phyloP scores from a whole-genome alignment of 2,329 filamentous ascomycete genomes.

The Cryoendolithus antarcticus region DNA sequence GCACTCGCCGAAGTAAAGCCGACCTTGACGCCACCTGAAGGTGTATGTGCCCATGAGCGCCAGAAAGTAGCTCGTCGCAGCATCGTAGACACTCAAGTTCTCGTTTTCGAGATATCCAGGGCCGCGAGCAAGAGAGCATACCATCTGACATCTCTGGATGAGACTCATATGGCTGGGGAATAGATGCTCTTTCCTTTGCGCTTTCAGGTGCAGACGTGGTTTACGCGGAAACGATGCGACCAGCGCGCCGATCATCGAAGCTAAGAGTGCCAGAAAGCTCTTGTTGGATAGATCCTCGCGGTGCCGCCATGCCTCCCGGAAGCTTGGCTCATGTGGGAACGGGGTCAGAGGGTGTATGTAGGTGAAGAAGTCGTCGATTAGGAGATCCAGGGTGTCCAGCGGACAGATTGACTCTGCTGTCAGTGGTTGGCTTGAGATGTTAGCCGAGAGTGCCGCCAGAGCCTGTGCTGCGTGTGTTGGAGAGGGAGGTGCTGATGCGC shows the following conservation, averaged over 20 bases:
- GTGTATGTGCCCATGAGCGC: constrained; percentile 56
- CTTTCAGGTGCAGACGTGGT: constrained; percentile 56
- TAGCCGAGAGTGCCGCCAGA: constrained; percentile 36
- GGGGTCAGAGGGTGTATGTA: constrained; percentile 67
- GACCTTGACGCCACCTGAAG: constrained; percentile 53
- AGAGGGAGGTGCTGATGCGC: constrained; percentile 34
- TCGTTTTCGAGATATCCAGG: constrained; percentile 41
- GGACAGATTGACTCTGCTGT: constrained; percentile 61
- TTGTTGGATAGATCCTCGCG: constrained; percentile 55
- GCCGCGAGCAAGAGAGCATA: constrained; percentile 57
- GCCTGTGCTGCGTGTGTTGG: constrained; percentile 43
- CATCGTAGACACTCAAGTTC: constrained; percentile 46
- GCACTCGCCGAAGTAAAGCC: constrained; percentile 61
- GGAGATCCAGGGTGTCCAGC: constrained; percentile 51
- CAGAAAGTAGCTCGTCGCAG: constrained; percentile 65
- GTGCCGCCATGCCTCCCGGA: constrained; percentile 54
- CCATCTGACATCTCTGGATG: constrained; percentile 57
- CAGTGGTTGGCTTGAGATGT: constrained; percentile 30
- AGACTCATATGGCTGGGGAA: constrained; percentile 59
- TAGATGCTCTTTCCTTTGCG: constrained; percentile 49
- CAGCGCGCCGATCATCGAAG: constrained; percentile 60
- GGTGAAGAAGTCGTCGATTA: constrained; percentile 73
- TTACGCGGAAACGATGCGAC: constrained; percentile 66
- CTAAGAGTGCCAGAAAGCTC: constrained; percentile 56
- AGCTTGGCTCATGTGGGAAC: constrained; percentile 68